A percentile compares a stretch with the other conserved stretches of the same genome.
Evolutionary conservation across 2,329 filamentous ascomycete genomes (phyloP).

Genomic region (Curvularia lunata): DNA sequence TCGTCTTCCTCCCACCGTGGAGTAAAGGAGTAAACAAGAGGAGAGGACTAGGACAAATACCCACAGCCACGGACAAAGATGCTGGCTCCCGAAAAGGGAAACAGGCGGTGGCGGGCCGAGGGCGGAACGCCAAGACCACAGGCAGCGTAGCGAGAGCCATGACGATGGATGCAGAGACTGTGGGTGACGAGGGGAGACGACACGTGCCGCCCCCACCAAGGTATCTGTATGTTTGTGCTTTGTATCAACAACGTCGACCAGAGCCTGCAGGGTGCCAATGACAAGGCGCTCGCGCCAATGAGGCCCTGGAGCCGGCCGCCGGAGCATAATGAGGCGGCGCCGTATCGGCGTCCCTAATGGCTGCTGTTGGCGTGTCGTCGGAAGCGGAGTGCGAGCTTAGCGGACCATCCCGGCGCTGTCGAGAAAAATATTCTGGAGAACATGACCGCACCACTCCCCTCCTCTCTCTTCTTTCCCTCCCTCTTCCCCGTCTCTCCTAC

Average conservation of each 20-base stretch:
- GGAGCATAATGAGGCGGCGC: slow-evolving; percentile 1
- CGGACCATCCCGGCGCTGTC: slow-evolving; percentile 29
- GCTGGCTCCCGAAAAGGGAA: not conserved
- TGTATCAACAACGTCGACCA: not conserved
- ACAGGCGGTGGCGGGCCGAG: not conserved
- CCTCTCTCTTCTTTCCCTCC: not conserved
- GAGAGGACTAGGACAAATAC: no score
- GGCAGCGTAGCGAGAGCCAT: not conserved
- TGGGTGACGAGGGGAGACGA: not conserved
- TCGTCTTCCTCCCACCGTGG: no score
- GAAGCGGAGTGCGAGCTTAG: slow-evolving; percentile 26
- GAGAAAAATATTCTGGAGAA: slow-evolving; percentile 40
- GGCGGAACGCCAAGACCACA: slow-evolving; percentile 1
- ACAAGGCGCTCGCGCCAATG: not conserved
- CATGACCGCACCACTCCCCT: slow-evolving; percentile 12
- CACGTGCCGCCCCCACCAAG: not conserved
- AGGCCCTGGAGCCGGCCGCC: not conserved
- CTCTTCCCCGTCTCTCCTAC: slow-evolving; percentile 8
- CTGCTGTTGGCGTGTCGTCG: slow-evolving; percentile 14
- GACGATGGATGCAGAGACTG: not conserved
- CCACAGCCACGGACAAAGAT: no score
- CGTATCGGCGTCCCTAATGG: slow-evolving; percentile 9
- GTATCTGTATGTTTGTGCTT: not conserved
- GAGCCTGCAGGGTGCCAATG: not conserved
- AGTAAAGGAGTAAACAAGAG: no score